Conservation (phyloP, 2,329 filamentous ascomycete genomes). For the Trichoderma simmonsii region DNA sequence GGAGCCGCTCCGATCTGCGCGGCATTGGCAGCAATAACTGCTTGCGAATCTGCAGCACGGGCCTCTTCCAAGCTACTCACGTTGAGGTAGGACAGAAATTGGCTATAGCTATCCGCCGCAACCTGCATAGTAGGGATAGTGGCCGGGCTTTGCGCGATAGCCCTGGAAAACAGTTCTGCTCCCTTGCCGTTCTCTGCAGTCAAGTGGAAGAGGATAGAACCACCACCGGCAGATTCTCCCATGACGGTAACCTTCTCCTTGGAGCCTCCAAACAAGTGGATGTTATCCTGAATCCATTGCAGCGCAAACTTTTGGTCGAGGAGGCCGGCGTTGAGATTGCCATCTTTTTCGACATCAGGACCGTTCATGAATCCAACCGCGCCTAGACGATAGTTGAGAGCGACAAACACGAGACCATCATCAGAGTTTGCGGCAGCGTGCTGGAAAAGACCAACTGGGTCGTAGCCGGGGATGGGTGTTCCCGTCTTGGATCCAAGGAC, state of each 20-base stretch:
- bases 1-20: background rate
- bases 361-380: slow-evolving; percentile 38
- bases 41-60: background rate
- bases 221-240: slow-evolving; percentile 37
- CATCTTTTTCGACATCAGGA: background rate
- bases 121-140: background rate
- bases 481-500: background rate
- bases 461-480: background rate
- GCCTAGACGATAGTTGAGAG: slow-evolving; percentile 21
- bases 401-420: background rate
- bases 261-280: slow-evolving; percentile 47
- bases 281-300: slow-evolving; percentile 37
- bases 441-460: background rate
- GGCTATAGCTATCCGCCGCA: background rate
- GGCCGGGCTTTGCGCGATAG: background rate
- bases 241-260: slow-evolving; percentile 34
- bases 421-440: background rate
- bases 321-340: background rate
- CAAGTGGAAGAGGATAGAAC: slow-evolving; percentile 37
- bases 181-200: slow-evolving; percentile 1
- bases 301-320: background rate
- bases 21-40: slow-evolving; percentile 3
- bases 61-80: background rate
- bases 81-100: background rate
- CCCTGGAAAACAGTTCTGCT: background rate